A percentile compares a stretch with the other conserved stretches of the same genome.
These are phyloP conservation scores for Linum usitatissimum DNA, from an alignment of 345 rosid genomes.

Conservation along the genomic window DNA sequence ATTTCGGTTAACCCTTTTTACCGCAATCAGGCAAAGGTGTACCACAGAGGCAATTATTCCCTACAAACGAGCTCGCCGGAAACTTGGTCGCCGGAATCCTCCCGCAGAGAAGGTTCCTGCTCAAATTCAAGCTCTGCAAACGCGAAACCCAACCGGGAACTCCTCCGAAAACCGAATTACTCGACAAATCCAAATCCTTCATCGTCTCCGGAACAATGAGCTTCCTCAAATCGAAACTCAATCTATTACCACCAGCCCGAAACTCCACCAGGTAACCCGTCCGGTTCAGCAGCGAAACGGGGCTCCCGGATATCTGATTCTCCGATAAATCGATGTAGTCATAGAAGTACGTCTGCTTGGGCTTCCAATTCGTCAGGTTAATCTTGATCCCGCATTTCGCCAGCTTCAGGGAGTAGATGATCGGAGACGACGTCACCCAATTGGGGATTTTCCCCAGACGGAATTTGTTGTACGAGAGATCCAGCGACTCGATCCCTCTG, in stretches of 20 bases:
- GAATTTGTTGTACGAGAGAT: slow-evolving; percentile 52
- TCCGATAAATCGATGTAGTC: slow-evolving; percentile 60
- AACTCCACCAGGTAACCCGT: slow-evolving; percentile 49
- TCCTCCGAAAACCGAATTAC: slow-evolving; percentile 46
- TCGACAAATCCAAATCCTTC: slow-evolving; percentile 43
- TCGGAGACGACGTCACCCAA: slow-evolving; percentile 68
- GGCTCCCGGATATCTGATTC: slow-evolving; percentile 56
- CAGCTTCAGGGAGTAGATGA: slow-evolving; percentile 58
- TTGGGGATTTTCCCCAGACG: slow-evolving; percentile 47
- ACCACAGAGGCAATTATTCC: slow-evolving; percentile 19
- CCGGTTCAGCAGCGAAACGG: slow-evolving; percentile 37
- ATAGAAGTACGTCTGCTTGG: slow-evolving; percentile 51
- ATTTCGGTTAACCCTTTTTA: background rate
- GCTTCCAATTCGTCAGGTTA: slow-evolving; percentile 46
- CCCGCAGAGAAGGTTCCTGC: slow-evolving; percentile 59
- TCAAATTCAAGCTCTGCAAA: slow-evolving; percentile 36
- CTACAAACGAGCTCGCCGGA: slow-evolving; percentile 35
- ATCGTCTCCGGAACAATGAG: slow-evolving; percentile 32
- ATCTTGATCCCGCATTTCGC: slow-evolving; percentile 63
- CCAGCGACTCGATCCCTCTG: slow-evolving; percentile 67
- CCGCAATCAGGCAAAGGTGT: slow-evolving; percentile 15
- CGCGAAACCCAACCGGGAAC: slow-evolving; percentile 40
- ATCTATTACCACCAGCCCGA: slow-evolving; percentile 38
- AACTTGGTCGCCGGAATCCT: slow-evolving; percentile 48
- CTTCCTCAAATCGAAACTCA: slow-evolving; percentile 41